Percentiles rank a stretch among this genome's conserved stretches.
phyloP scores from a whole-genome alignment of 1,284 basidiomycete genomes.

The Ustilago vetiveriae region DNA sequence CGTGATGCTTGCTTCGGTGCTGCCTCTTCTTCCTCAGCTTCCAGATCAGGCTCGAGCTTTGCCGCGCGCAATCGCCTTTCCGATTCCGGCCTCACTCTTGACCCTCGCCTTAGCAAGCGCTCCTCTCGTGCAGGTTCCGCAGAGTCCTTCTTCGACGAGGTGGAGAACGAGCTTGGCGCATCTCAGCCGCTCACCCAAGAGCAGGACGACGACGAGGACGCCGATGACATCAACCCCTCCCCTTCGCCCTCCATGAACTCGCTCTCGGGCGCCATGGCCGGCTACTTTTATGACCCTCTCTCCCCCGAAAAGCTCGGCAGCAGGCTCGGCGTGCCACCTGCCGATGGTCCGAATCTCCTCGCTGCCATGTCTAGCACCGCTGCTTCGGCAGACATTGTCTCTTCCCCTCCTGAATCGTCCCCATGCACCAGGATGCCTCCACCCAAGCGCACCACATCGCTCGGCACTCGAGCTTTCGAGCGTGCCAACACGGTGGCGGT shows the following conservation, averaged over 20 bases:
- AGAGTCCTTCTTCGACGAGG: constrained; percentile 39
- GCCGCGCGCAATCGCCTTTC: constrained; percentile 24
- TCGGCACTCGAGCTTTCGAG: constrained; percentile 41
- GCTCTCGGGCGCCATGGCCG: constrained; percentile 42
- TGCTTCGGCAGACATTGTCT: constrained; percentile 25
- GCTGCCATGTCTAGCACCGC: constrained; percentile 38
- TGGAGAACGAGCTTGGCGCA: constrained; percentile 31
- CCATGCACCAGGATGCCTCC: constrained; percentile 42
- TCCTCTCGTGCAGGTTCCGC: constrained; percentile 30
- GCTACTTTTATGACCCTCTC: constrained; percentile 60
- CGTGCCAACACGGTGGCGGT: constrained; percentile 40
- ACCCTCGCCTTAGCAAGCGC: constrained; percentile 16
- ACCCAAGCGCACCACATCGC: constrained; percentile 36
- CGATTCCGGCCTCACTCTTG: constrained; percentile 9
- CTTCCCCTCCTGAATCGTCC: constrained; percentile 40
- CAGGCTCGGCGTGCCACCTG: constrained; percentile 24
- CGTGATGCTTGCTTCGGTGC: constrained; percentile 18
- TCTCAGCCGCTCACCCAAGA: constrained; percentile 2
- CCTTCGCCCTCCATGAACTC: constrained; percentile 46
- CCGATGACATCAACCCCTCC: constrained; percentile 32
- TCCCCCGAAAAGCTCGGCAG: constrained; percentile 52
- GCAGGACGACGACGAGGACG: constrained; percentile 13
- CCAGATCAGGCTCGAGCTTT: constrained; percentile 19
- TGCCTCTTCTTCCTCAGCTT: constrained; percentile 25
- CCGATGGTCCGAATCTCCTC: constrained; percentile 33